These are phyloP conservation scores for Colletotrichum aenigma DNA, from an alignment of 2,329 filamentous ascomycete species.

Conservation along the genomic window DNA sequence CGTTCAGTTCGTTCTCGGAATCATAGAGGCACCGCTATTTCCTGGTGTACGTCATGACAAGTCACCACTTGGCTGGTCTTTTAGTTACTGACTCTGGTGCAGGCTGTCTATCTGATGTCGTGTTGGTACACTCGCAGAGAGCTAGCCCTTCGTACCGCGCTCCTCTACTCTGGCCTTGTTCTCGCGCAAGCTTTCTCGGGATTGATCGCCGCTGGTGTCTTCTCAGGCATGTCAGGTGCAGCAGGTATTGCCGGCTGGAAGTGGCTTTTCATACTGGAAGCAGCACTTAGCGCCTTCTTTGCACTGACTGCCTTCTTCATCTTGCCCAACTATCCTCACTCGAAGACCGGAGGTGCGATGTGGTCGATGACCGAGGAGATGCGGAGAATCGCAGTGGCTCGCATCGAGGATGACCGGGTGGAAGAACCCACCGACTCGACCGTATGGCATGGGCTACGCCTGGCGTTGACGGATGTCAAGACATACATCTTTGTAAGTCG, in stretches of 20 bases:
- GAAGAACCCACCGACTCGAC: slow-evolving; percentile 10
- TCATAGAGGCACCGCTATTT: slow-evolving; percentile 21
- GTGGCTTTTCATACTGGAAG: slow-evolving; percentile 37
- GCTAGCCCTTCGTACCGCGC: slow-evolving; percentile 44
- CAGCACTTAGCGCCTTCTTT: slow-evolving; percentile 28
- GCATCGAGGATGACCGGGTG: slow-evolving; percentile 40
- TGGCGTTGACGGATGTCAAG: slow-evolving; percentile 8
- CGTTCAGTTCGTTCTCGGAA: slow-evolving; percentile 21
- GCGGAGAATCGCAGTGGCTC: slow-evolving; percentile 29
- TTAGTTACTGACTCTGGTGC: neutral
- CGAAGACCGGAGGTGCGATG: slow-evolving; percentile 36
- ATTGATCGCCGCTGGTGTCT: slow-evolving; percentile 48
- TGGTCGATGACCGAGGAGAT: slow-evolving; percentile 40
- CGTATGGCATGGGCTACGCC: slow-evolving; percentile 6
- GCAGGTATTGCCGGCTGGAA: slow-evolving; percentile 31
- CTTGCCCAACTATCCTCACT: slow-evolving; percentile 40
- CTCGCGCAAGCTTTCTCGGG: slow-evolving; percentile 43
- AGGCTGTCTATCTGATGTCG: slow-evolving; percentile 44
- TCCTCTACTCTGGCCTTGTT: slow-evolving; percentile 46
- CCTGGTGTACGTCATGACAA: slow-evolving; percentile 9
- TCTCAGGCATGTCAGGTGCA: slow-evolving; percentile 31
- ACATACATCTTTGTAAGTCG: slow-evolving; percentile 5
- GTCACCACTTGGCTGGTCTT: too few relatives aligned
- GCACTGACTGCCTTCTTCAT: slow-evolving; percentile 37
- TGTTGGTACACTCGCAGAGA: slow-evolving; percentile 60